phyloP scores from a whole-genome alignment of 768 basidiomycete genomes.

The Leccinum subgranulosum region DNA sequence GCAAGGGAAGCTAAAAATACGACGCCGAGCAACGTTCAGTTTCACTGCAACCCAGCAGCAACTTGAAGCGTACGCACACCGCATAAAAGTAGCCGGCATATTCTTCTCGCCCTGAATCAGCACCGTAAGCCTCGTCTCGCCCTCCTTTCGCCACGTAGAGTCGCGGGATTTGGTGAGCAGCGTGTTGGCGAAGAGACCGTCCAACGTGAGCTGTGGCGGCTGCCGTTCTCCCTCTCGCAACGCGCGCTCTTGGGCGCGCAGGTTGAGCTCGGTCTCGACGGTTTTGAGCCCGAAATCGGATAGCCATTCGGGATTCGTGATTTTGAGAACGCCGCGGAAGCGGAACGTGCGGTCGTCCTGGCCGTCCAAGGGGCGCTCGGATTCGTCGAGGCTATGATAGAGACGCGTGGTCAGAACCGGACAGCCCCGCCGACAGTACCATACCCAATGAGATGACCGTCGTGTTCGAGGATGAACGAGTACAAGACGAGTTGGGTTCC shows the following conservation, averaged over 20 bases:
- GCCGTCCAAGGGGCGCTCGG: constrained; percentile 37
- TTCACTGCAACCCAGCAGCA: not conserved
- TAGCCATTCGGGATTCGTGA: constrained; percentile 47
- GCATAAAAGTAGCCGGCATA: constrained; percentile 40
- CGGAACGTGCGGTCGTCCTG: constrained; percentile 35
- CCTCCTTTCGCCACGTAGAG: constrained; percentile 13
- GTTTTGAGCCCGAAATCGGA: constrained; percentile 40
- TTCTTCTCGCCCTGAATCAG: constrained; percentile 41
- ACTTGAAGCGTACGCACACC: constrained; percentile 24
- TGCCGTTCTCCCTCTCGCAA: constrained; percentile 16
- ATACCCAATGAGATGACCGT: constrained; percentile 27
- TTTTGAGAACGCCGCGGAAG: constrained; percentile 51
- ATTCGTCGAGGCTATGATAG: constrained; percentile 46
- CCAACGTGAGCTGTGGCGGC: constrained; percentile 34
- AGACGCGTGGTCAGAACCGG: not conserved
- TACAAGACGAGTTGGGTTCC: constrained; percentile 20
- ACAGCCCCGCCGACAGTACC: not conserved
- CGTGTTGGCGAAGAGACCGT: constrained; percentile 29
- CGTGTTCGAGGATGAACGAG: constrained; percentile 29
- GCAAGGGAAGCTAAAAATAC: constrained; percentile 22
- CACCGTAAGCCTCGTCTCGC: constrained; percentile 34
- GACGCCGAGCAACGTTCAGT: too few species aligned
- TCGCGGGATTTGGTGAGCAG: constrained; percentile 16
- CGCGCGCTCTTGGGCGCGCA: constrained; percentile 34
- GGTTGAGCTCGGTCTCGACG: constrained; percentile 44